Evolutionary conservation across 2,329 filamentous ascomycete genomes (phyloP).

Genomic region (Aspergillus puulaauensis): DNA sequence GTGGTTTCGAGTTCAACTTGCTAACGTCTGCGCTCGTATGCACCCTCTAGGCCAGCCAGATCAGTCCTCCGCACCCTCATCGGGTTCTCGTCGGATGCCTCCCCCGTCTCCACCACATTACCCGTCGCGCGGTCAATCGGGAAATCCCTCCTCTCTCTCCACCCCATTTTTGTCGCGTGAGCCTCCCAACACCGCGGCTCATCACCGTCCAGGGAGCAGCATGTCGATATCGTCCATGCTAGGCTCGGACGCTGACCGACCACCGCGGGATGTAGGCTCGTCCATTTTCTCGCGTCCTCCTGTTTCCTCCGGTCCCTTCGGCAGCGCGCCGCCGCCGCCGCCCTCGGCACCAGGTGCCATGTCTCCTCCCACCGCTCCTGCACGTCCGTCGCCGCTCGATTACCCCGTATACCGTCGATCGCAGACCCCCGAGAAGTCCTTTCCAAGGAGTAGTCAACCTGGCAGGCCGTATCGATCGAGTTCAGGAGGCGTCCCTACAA

Average conservation of each 20-base stretch:
- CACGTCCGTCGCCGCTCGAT: slow-evolving; percentile 53
- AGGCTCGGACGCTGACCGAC: slow-evolving; percentile 52
- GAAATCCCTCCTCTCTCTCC: slow-evolving; percentile 39
- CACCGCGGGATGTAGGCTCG: slow-evolving; percentile 46
- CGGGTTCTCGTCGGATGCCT: slow-evolving; percentile 48
- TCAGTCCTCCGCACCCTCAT: slow-evolving; percentile 32
- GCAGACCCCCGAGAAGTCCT: slow-evolving; percentile 69
- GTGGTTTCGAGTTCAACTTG: neutral
- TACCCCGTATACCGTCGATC: slow-evolving; percentile 65
- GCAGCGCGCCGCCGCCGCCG: slow-evolving; percentile 31
- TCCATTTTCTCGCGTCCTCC: slow-evolving; percentile 51
- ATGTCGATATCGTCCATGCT: slow-evolving; percentile 76
- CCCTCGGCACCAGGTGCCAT: slow-evolving; percentile 38
- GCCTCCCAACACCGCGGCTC: slow-evolving; percentile 50
- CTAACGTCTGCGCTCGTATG: slow-evolving; percentile 12
- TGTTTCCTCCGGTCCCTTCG: slow-evolving; percentile 32
- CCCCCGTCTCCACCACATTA: slow-evolving; percentile 53
- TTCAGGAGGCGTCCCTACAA: slow-evolving; percentile 32
- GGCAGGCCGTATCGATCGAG: slow-evolving; percentile 38
- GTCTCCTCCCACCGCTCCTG: slow-evolving; percentile 43
- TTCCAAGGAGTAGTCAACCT: slow-evolving; percentile 46
- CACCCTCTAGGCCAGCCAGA: slow-evolving; percentile 27
- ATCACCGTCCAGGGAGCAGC: slow-evolving; percentile 60
- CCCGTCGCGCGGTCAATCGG: slow-evolving; percentile 41
- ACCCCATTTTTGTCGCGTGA: slow-evolving; percentile 52